Evolutionary conservation across 169 alveolate genomes (phyloP).

Genomic region (Babesia caballi): DNA sequence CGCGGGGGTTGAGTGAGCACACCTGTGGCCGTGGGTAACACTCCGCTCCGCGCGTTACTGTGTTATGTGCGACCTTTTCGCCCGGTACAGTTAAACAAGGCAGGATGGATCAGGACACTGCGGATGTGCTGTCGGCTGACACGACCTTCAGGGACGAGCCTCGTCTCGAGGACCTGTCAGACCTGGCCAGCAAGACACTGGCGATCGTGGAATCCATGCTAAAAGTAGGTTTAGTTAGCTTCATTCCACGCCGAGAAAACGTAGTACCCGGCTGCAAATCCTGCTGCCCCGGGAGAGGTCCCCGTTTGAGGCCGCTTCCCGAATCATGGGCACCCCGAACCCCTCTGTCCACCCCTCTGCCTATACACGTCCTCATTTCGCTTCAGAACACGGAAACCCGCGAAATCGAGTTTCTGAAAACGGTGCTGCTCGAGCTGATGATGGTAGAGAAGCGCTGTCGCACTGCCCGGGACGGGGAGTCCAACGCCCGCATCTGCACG

Average conservation of each 20-base stretch:
- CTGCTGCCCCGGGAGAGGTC: background rate
- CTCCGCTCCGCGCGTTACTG: background rate
- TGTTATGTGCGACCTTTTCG: background rate
- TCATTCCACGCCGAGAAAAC: no score
- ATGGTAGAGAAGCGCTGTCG: conserved; percentile 74
- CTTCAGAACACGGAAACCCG: conserved; percentile 11
- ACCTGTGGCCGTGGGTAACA: background rate
- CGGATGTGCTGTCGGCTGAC: conserved; percentile 40
- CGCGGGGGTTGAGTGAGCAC: background rate
- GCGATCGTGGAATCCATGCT: conserved; percentile 38
- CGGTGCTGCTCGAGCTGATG: conserved; percentile 54
- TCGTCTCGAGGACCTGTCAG: conserved; percentile 43
- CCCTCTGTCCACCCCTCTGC: no score
- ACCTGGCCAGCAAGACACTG: conserved; percentile 38
- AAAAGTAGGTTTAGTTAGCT: background rate
- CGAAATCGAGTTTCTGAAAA: conserved; percentile 50
- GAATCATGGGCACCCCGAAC: background rate
- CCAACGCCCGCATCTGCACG: conserved; percentile 65
- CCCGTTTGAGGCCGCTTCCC: background rate
- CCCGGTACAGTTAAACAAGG: background rate
- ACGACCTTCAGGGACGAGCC: conserved; percentile 53
- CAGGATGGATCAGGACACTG: conserved; percentile 43
- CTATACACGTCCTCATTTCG: background rate
- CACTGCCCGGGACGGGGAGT: conserved; percentile 69
- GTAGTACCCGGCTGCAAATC: background rate